These are phyloP conservation scores for Colletotrichum coccodes DNA, from an alignment of 2,329 filamentous ascomycete species.

Conservation along the genomic window DNA sequence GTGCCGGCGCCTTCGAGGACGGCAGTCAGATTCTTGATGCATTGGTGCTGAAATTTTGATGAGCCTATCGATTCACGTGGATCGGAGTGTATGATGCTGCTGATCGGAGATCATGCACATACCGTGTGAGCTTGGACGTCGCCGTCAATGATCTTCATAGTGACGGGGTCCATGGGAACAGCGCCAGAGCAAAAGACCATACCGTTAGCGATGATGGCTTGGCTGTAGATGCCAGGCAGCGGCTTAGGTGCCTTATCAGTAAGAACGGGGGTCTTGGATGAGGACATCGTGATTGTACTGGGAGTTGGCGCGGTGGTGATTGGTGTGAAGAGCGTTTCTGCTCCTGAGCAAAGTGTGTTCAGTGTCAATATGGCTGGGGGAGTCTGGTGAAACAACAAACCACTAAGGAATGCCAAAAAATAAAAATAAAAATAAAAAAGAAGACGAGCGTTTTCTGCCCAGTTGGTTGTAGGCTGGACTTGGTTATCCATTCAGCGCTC, in stretches of 20 bases:
- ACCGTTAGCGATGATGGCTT: conserved; percentile 74
- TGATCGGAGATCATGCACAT: conserved; percentile 29
- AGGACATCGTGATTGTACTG: conserved; percentile 7
- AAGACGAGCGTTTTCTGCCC: too few species aligned
- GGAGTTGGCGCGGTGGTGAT: too few species aligned
- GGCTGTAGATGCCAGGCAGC: conserved; percentile 51
- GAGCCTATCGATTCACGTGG: not conserved
- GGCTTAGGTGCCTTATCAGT: conserved; percentile 54
- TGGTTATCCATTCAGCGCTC: not conserved
- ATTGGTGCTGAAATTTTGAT: conserved; percentile 56
- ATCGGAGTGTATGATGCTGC: not conserved
- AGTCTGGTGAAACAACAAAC: too few species aligned
- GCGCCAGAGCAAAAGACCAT: conserved; percentile 79
- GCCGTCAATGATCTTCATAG: conserved; percentile 69
- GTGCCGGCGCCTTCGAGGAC: conserved; percentile 77
- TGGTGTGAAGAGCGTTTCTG: not conserved
- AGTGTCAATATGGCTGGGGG: too few species aligned
- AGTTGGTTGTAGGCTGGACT: too few species aligned
- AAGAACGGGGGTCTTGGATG: conserved; percentile 47
- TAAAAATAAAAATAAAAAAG: too few species aligned
- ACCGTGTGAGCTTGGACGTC: conserved; percentile 73
- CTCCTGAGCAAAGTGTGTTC: too few species aligned
- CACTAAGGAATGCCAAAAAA: too few species aligned
- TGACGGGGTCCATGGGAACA: conserved; percentile 71
- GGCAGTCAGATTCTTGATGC: conserved; percentile 76